Conservation (phyloP, 2,329 filamentous ascomycete species). For the Sporothrix pallida region DNA sequence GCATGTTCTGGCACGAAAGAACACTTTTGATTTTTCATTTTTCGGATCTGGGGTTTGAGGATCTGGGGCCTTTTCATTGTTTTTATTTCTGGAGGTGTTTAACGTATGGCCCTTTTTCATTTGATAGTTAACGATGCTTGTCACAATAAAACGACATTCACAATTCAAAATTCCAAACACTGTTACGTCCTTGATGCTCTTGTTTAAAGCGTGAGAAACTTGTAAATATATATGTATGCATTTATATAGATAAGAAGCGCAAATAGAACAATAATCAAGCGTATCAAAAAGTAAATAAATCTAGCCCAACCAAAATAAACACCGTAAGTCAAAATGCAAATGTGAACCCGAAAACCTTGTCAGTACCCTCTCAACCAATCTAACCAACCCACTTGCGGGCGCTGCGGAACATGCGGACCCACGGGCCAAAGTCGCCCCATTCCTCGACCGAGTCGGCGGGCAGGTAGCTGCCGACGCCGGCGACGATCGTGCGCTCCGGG, state of each 20-base stretch:
- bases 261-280: background rate
- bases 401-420: conserved; percentile 85
- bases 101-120: background rate
- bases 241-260: background rate
- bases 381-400: conserved; percentile 85
- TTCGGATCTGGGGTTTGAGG: conserved; percentile 19
- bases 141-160: conserved; percentile 13
- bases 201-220: background rate
- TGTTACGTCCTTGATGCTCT: background rate
- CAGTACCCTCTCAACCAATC: background rate
- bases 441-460: conserved; percentile 62
- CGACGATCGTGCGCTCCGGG: conserved; percentile 85
- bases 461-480: conserved; percentile 76
- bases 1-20: conserved; percentile 10
- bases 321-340: conserved; percentile 10
- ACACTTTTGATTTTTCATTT: background rate
- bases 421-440: conserved; percentile 84
- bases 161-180: background rate
- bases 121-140: background rate
- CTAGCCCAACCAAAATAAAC: conserved; percentile 11
- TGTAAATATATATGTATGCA: background rate
- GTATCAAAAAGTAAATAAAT: background rate
- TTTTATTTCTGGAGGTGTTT: background rate
- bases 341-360: background rate
- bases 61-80: background rate